Evolutionary conservation across 2,329 filamentous ascomycete species (phyloP), one percentile per base, ranked within the genome.

Genomic region (Diplodia mutila): DNA sequence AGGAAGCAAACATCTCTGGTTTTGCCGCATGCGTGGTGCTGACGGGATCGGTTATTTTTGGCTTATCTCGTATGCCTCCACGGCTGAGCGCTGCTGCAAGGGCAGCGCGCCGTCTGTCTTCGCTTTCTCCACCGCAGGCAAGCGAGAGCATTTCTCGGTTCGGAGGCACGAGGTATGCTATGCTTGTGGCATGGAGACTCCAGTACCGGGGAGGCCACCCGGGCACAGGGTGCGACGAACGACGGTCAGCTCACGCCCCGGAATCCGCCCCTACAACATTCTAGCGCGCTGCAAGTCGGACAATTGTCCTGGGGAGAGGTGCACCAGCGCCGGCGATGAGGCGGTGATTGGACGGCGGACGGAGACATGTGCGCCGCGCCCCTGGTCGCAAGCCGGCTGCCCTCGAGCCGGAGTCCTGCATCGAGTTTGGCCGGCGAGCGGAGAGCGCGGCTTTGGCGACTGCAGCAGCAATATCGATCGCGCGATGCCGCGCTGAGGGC

Each of bases 401-500:
- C 53, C 53, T 21, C 53, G 32, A 29, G 34, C 34, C 57, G 57
- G 57, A 25, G 25, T 16, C 39, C 39, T 61, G 57, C 55, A 46
- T 46, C 55, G 37, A 32, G 23, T 23, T 34, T 8, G 29, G 9
- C n/a, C n/a, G 29, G 29, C 29, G 6, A 32, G 29, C 25, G 57
- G 57, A 49, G 57, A 61, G 57, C 57, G 57, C 57, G 57, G 57
- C 57, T 61, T 61, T 48, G 57, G 57, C 57, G 57, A 42, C 39
- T 29, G 57, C 55, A 29, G 23, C 37, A 59, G 55, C 37, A 23
- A 1, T 9, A 23, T 46, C 55, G 55, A 59, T 59, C 55, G 55
- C 37, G 55, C 55, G 55, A 59, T 59, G 37, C 55, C 21, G 55
- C 7, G 55, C 1, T 23, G 8, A 25, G 29, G 32, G 4, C 39